Base-by-base conservation (phyloP, 208 protist genomes). In the Trypanosomatidae sp. region DNA sequence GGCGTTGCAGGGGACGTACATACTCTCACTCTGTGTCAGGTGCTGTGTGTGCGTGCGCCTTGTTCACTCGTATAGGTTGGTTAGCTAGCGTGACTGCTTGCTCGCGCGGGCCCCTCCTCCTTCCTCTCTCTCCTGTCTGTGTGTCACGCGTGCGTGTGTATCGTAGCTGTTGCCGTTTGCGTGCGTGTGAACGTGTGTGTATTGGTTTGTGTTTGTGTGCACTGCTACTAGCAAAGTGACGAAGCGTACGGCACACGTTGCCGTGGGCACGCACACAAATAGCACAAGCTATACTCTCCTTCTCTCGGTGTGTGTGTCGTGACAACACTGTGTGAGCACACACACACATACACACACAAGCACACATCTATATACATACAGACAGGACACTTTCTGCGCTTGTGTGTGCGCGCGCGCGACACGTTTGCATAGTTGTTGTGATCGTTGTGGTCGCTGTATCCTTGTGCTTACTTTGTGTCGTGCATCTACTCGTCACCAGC, bases 351-450 rank as follows among this genome's bases (percentile, higher is more conserved):
- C n/a, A 35, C n/a, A 35, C 30, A 35, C 30, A 35, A 11, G n/a
- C 30, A 35, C 30, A n/a, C 30, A 35, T 35, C n/a, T 35, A 35
- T 35, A 15, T 35, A 35, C 30, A 35, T n/a, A 35, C 30, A 35
- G n/a, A 35, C 11, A 35, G n/a, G n/a, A 35, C n/a, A 15, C 30
- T 15, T 15, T 35, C 11, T n/a, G n/a, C 30, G 30, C n/a, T 35
- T 35, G 11, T 35, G 11, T 35, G 11, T 35, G 11, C n/a, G 11
- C n/a, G 11, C 30, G 30, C n/a, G 30, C 30, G n/a, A 15, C 11
- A 11, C n/a, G 30, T 35, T 35, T 35, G 11, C 11, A 15, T 35
- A 35, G 11, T 35, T 15, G 30, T 35, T 11, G n/a, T 15, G n/a
- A n/a, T n/a, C n/a, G n/a, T n/a, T n/a, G 30, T 35, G n/a, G n/a